These are phyloP conservation scores for Moesziomyces sp. DNA, from an alignment of 1,284 basidiomycete genomes.

Conservation along the genomic window DNA sequence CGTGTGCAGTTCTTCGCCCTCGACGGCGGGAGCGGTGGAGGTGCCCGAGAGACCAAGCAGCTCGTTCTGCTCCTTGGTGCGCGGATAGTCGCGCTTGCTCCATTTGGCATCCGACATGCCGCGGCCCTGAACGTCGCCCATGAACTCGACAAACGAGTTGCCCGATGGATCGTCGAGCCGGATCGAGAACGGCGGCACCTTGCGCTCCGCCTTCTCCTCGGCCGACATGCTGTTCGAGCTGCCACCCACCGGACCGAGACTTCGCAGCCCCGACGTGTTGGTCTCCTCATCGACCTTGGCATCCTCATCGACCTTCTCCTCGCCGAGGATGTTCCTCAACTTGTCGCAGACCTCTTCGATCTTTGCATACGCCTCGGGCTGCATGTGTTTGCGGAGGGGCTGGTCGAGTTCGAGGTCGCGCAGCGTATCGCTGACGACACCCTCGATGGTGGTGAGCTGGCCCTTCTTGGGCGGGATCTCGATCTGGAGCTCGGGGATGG, in stretches of 20 bases:
- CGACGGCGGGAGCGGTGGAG: slow-evolving; percentile 59
- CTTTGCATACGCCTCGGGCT: slow-evolving; percentile 79
- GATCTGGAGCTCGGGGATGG: slow-evolving; percentile 87
- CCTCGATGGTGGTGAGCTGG: slow-evolving; percentile 95
- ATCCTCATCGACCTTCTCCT: slow-evolving; percentile 69
- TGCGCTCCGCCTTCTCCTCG: slow-evolving; percentile 68
- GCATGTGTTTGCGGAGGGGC: slow-evolving; percentile 84
- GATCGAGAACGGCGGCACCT: slow-evolving; percentile 82
- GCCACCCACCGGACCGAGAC: slow-evolving; percentile 40
- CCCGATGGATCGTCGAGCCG: slow-evolving; percentile 92
- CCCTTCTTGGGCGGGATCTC: slow-evolving; percentile 87
- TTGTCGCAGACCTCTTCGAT: slow-evolving; percentile 81
- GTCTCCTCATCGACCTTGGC: slow-evolving; percentile 67
- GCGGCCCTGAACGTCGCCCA: slow-evolving; percentile 50
- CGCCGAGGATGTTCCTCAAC: slow-evolving; percentile 78
- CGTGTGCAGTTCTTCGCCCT: slow-evolving; percentile 63
- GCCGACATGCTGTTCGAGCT: slow-evolving; percentile 22
- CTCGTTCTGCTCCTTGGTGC: slow-evolving; percentile 86
- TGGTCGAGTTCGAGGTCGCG: slow-evolving; percentile 86
- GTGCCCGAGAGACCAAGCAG: slow-evolving; percentile 76
- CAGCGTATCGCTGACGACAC: slow-evolving; percentile 85
- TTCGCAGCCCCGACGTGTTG: slow-evolving; percentile 26
- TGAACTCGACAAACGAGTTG: slow-evolving; percentile 79
- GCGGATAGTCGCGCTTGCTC: slow-evolving; percentile 86
- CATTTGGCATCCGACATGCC: slow-evolving; percentile 86